Evolutionary conservation across 805 yeast species (phyloP).

Genomic region (Cyberlindnera mycetangii): DNA sequence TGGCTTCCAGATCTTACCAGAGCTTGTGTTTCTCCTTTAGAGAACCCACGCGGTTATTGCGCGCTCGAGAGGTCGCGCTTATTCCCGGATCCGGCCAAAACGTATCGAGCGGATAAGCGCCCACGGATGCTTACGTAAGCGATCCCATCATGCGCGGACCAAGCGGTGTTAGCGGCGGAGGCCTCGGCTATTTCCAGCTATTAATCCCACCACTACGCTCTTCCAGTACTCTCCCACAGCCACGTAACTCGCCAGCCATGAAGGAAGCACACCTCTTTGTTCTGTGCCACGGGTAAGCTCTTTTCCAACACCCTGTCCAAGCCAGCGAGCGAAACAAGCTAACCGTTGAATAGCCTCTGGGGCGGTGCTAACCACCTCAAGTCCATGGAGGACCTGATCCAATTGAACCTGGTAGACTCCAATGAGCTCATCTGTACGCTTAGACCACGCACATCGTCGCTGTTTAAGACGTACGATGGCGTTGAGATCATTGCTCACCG

Average conservation of each 20-base stretch:
- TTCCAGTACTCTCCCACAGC: no score
- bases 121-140: no score
- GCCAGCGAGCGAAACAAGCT: background rate
- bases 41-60: background rate
- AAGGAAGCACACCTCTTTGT: slow-evolving; percentile 56
- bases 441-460: slow-evolving; percentile 59
- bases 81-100: background rate
- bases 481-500: slow-evolving; percentile 68
- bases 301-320: background rate
- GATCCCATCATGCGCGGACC: background rate
- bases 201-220: no score
- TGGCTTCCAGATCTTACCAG: background rate
- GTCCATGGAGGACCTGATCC: slow-evolving; percentile 42
- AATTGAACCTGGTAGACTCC: slow-evolving; percentile 33
- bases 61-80: background rate
- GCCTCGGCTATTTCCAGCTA: background rate
- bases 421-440: slow-evolving; percentile 44
- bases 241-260: background rate
- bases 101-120: background rate
- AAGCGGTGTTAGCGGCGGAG: background rate
- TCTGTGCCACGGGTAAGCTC: slow-evolving; percentile 66
- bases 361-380: slow-evolving; percentile 62
- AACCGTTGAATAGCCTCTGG: slow-evolving; percentile 41
- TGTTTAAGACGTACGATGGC: slow-evolving; percentile 84
- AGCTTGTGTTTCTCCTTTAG: no score